A percentile compares a stretch with the other conserved stretches of the same genome.
Conservation (phyloP, 306 rosid genomes). For the Calophaca sinica region DNA sequence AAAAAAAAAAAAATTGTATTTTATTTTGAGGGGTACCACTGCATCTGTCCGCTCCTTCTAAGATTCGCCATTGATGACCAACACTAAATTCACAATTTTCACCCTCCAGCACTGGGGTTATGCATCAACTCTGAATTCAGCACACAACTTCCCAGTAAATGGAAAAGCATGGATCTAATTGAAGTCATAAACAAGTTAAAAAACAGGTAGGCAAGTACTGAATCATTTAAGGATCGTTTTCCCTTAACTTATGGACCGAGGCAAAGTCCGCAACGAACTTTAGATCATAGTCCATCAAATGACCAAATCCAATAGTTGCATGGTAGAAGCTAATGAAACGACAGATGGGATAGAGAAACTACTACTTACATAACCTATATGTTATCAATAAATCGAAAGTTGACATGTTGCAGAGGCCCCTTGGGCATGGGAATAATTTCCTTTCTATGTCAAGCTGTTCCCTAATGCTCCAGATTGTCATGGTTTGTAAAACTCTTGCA, state of each 20-base stretch:
- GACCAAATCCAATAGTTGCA: background rate
- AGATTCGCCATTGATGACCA: too few species aligned
- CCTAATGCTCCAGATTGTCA: background rate
- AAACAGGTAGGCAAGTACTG: background rate
- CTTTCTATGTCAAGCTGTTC: background rate
- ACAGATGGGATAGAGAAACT: background rate
- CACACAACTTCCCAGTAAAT: background rate
- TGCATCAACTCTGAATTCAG: background rate
- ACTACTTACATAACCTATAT: slow-evolving; percentile 2
- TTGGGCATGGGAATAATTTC: background rate
- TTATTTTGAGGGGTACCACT: too few species aligned
- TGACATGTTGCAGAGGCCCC: background rate
- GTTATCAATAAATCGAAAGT: background rate
- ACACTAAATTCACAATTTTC: too few species aligned
- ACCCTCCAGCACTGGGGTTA: too few species aligned
- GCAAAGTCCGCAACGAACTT: background rate
- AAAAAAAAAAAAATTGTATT: too few species aligned
- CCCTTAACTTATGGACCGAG: background rate
- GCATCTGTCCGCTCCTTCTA: too few species aligned
- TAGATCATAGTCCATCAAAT: background rate
- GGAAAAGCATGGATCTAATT: background rate
- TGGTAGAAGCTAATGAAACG: background rate
- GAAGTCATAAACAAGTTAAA: background rate
- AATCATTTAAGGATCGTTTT: background rate
- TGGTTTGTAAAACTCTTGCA: too few species aligned